phyloP scores from a whole-genome alignment of 1,139 yeast genomes.

The Blastobotrys ciferrii region DNA sequence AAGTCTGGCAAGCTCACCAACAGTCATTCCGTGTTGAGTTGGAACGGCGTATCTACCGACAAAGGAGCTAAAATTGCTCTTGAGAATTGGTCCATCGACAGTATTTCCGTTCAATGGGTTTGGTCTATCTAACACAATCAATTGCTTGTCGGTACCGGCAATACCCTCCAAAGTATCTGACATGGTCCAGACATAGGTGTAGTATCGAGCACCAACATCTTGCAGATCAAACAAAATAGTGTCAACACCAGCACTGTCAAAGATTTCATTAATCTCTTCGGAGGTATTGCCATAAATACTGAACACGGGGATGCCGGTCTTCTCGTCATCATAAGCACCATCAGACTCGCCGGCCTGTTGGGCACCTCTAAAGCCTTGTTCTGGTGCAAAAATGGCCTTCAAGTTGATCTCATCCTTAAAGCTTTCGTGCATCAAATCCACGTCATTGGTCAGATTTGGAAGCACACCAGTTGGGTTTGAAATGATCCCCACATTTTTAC shows the following conservation, averaged over 20 bases:
- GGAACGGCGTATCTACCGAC: conserved; percentile 20
- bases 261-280: conserved; percentile 16
- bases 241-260: conserved; percentile 18
- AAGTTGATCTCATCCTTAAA: conserved; percentile 9
- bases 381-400: conserved; percentile 21
- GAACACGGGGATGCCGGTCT: conserved; percentile 15
- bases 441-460: conserved; percentile 16
- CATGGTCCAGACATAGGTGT: conserved; percentile 21
- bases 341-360: conserved; percentile 19
- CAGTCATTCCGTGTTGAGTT: conserved; percentile 18
- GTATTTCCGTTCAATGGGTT: conserved; percentile 17
- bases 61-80: conserved; percentile 16
- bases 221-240: conserved; percentile 17
- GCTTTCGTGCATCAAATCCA: conserved; percentile 10
- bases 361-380: conserved; percentile 20
- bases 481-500: conserved; percentile 19
- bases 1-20: conserved; percentile 18
- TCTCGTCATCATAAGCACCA: conserved; percentile 18
- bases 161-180: conserved; percentile 19
- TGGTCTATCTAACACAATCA: conserved; percentile 19
- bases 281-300: conserved; percentile 17
- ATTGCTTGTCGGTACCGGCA: conserved; percentile 17
- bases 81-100: conserved; percentile 19
- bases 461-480: conserved; percentile 19
- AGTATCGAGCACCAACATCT: conserved; percentile 20